These are phyloP conservation scores for Starmerella gropengiesseri DNA, from an alignment of 805 yeast genomes.

Conservation along the genomic window DNA sequence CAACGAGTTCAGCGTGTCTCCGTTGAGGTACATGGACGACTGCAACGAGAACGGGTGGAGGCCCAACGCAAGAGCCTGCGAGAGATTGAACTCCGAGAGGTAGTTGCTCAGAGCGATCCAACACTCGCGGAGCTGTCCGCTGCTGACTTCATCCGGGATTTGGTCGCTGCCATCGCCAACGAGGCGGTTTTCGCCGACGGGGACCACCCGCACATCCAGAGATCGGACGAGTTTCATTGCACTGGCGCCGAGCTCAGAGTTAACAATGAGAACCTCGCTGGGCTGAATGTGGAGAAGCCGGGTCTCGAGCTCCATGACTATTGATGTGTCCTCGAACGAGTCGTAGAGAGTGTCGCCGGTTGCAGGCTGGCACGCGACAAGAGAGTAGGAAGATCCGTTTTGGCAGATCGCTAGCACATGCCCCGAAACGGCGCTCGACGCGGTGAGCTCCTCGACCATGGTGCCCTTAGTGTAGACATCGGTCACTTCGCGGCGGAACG, in stretches of 20 bases:
- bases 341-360: conserved; percentile 74
- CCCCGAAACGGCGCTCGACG: conserved; percentile 22
- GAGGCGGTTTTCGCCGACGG: not conserved
- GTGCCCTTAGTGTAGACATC: conserved; percentile 76
- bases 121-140: conserved; percentile 17
- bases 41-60: conserved; percentile 41
- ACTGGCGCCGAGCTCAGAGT: conserved; percentile 22
- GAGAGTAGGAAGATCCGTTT: conserved; percentile 25
- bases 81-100: conserved; percentile 52
- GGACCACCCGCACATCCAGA: conserved; percentile 19
- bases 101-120: conserved; percentile 36
- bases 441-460: conserved; percentile 49
- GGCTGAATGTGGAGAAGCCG: conserved; percentile 67
- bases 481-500: conserved; percentile 60
- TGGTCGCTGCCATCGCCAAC: too few species aligned
- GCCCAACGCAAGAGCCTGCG: conserved; percentile 39
- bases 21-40: conserved; percentile 45
- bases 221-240: conserved; percentile 11
- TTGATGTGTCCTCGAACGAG: conserved; percentile 47
- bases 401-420: conserved; percentile 23
- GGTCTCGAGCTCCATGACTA: conserved; percentile 59
- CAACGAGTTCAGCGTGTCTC: conserved; percentile 55
- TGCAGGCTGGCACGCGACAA: conserved; percentile 57
- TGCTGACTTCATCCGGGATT: not conserved
- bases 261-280: conserved; percentile 51